Base-by-base conservation (phyloP, 345 rosid species). In the Salix dunnii region DNA sequence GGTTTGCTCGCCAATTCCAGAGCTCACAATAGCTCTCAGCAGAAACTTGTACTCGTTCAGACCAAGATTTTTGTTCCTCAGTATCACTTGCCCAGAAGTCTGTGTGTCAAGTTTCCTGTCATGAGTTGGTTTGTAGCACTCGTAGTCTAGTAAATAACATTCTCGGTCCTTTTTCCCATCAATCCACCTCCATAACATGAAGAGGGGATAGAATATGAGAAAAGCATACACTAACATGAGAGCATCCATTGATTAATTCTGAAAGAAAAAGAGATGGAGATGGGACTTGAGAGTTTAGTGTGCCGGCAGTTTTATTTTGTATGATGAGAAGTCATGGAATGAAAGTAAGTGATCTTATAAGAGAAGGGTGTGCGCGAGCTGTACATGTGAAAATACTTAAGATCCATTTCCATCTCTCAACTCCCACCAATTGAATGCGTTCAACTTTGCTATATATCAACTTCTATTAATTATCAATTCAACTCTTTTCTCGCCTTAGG, bases 1-100 rank as follows among this genome's bases (percentile, higher is more conserved):
- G 25, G 89, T 86, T 55, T 84, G 82, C 80, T 86, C 89, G 6
- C 89, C 89, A 42, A 86, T 72, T 35, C 89, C 86, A 21, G 89
- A 78, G 76, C 86, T 82, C n/a, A 86, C 89, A 21, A 86, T 82
- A 66, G 89, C 87, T 71, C 80, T 85, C 28, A 87, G 43, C 66
- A 87, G 86, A 78, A 87, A 87, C 79, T 87, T 74, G 81, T 79
- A 87, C 81, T 87, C 90, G 43, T 55, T 65, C 21, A 85, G 81
- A 23, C 90, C 88, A 18, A 87, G 86, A 74, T 81, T 76, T 43
- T 36, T 75, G 82, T 78, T 85, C 78, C 87, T 76, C 80, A 30
- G 71, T 33, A 87, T 85, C 30, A 87, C 51, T 8, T 82, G 80
- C 10, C 88, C 90, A 16, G 67, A 70, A 73, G 78, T 85, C 62